Conservation (phyloP, 2,329 filamentous ascomycete species). For the Fusarium humuli region DNA sequence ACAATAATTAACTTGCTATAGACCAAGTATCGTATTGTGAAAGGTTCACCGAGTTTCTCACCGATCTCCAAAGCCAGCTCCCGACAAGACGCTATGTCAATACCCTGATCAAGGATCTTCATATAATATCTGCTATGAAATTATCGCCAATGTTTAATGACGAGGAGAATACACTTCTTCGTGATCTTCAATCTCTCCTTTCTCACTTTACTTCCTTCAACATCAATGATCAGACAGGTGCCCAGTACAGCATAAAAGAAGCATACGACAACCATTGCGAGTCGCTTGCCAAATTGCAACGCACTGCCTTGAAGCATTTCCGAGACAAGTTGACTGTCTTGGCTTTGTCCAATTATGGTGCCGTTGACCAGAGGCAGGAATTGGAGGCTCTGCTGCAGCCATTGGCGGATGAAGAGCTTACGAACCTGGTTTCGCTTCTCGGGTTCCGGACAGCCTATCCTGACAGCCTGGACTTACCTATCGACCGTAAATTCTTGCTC, state of each 20-base stretch:
- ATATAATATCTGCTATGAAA: slow-evolving; percentile 80
- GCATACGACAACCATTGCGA: slow-evolving; percentile 85
- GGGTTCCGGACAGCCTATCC: slow-evolving; percentile 88
- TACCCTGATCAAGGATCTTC: slow-evolving; percentile 84
- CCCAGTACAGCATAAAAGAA: slow-evolving; percentile 76
- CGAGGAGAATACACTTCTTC: slow-evolving; percentile 79
- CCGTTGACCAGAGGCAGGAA: slow-evolving; percentile 83
- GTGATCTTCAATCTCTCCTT: slow-evolving; percentile 83
- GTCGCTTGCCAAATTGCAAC: slow-evolving; percentile 81
- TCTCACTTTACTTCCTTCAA: slow-evolving; percentile 89
- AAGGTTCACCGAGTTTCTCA: slow-evolving; percentile 90
- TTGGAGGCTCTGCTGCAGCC: slow-evolving; percentile 79
- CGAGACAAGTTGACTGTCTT: slow-evolving; percentile 91
- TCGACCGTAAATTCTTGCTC: slow-evolving; percentile 72
- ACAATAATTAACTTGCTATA: slow-evolving; percentile 43
- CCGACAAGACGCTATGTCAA: slow-evolving; percentile 96
- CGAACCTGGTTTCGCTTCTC: slow-evolving; percentile 74
- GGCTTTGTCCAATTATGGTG: slow-evolving; percentile 90
- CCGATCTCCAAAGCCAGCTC: slow-evolving; percentile 91
- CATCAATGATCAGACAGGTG: slow-evolving; percentile 90
- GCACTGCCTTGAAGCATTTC: slow-evolving; percentile 82
- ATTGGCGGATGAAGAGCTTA: slow-evolving; percentile 80
- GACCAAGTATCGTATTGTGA: slow-evolving; percentile 87
- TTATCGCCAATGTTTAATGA: slow-evolving; percentile 83
- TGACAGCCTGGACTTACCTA: slow-evolving; percentile 70